Evolutionary conservation across 371 early-diverging fungal genomes (phyloP), one percentile per base, ranked within the genome.

Genomic region (Caulochytrium protostelioides): DNA sequence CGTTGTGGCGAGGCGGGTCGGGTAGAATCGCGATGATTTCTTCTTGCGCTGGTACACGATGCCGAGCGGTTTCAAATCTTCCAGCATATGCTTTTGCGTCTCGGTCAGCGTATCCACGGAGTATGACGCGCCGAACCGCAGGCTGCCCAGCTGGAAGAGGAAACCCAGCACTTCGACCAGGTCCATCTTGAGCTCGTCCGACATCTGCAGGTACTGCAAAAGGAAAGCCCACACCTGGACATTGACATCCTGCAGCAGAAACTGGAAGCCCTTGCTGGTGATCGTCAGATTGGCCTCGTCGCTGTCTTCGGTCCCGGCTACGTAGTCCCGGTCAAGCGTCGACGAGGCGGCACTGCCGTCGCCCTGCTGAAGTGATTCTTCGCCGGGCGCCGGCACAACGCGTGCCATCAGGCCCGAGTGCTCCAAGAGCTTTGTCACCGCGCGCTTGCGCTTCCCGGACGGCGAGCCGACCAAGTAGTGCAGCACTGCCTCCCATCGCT

Each of bases 201-300:
- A 79, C 68, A 84, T 65, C 22, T 79, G 70, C 28, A 90, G 53
- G 47, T 94, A 94, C 52, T 90, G 87, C 34, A 94, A 52, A 33
- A 94, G 49, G 30, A 94, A 77, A 2, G 83, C 79, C 95, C 92
- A 55, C 1, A 87, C 82, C 64, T 94, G 92, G 13, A 83, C 72
- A 40, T 79, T 76, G 12, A 80, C 65, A 46, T 94, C 90, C 50
- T 86, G 89, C 18, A 94, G 54, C 27, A 94, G 49, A 50, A 94
- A 94, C 44, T 91, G 91, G 47, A 94, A 94, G 1, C 95, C 95
- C 38, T 80, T 79, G 54, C 82, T 85, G 10, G 90, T 89, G 39
- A 94, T 94, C 27, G 61, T 44, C 38, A 67, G 42, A 1, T 54
- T 52, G 1, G 43, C 54, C 15, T 42, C 31, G 27, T 42, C 32